Evolutionary conservation across 2,329 filamentous ascomycete species (phyloP), one percentile per base, ranked within the genome.

Genomic region (Cryoendolithus antarcticus): DNA sequence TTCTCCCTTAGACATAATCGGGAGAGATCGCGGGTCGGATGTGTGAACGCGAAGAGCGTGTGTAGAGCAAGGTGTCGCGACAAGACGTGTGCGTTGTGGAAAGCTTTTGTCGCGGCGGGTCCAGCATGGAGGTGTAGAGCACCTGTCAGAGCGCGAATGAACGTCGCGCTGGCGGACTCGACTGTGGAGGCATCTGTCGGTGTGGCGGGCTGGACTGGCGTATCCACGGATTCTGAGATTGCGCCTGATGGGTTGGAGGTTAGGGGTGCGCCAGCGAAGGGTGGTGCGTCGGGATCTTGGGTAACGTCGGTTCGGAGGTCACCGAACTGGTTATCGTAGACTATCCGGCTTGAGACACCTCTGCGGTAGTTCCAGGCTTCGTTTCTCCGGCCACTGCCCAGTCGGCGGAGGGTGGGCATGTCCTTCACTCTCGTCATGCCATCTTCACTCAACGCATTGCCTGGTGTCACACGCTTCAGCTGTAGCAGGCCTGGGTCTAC

Each of bases 401-500:
- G 32, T 10, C 40, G 35, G 2, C 19, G 11, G 7, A 38, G 32
- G 35, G 31, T 42, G 13, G 45, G 47, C 41, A 65, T 51, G 38
- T 59, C 51, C 37, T 56, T 56, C n/a, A 53, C 36, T 19, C 48
- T 46, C 34, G 40, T 45, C 41, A 41, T 48, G 12, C 48, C 49
- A 29, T 52, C 53, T 27, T 52, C 45, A 6, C 49, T 56, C 57
- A 64, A 50, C 12, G 51, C 47, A 31, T 57, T 57, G 6, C 66
- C 67, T 4, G 70, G 62, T 7, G 59, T 52, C 15, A 70, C 45
- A 40, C 71, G 57, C 63, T 63, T 63, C 69, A 86, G 93, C 59
- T 96, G 91, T 44, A 98, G 69, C 39, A 93, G 69, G 4, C 89
- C 91, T 0, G 88, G 80, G 59, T 98, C 91, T 40, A 96, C 88